Evolutionary conservation across 2,329 filamentous ascomycete genomes (phyloP), one percentile per base, ranked within the genome.

Genomic region (Metarhizium guizhouense): DNA sequence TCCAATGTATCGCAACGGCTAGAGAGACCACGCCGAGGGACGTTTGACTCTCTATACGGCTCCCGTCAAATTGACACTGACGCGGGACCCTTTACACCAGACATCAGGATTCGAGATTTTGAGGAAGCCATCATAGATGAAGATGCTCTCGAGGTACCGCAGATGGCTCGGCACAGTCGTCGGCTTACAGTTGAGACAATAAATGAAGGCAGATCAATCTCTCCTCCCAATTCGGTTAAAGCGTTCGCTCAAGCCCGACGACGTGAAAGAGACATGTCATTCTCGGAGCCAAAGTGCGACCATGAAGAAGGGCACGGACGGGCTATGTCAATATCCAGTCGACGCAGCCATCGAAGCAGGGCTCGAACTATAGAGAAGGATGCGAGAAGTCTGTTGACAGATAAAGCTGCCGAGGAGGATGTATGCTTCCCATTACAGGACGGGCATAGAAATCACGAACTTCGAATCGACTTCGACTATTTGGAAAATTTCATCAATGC

Each of bases 181-280:
- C 79, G 81, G 56, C 76, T 79, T 56, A 81, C 81, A 52, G 74
- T 86, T 54, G 79, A 78, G 36, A 82, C 81, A 1, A 70, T 76
- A 49, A 69, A 74, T 29, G 79, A 82, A 25, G 83, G 81, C 51
- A 81, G 90, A 55, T 90, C 89, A 1, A 76, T 83, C 2, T 97
- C 94, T 6, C 93, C 93, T 11, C 94, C 94, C 7, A 99, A 96
- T 70, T 99, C 94, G 0, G 91, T 99, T 53, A 95, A 97, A 70
- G 94, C 94, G 4, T 99, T 99, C 71, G 94, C 94, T 18, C 89
- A 94, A 65, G 89, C 90, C 55, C 87, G 90, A 52, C 88, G 90
- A 57, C 86, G 92, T 57, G 89, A 93, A 67, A 87, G 92, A 47
- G 90, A 85, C 57, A 68, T 79, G 66, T 85, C 79, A 25, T 74